Percentiles rank a stretch among this genome's conserved stretches.
These are phyloP conservation scores for Linaria vulgaris DNA, from an alignment of 257 asterid genomes.

Conservation along the genomic window DNA sequence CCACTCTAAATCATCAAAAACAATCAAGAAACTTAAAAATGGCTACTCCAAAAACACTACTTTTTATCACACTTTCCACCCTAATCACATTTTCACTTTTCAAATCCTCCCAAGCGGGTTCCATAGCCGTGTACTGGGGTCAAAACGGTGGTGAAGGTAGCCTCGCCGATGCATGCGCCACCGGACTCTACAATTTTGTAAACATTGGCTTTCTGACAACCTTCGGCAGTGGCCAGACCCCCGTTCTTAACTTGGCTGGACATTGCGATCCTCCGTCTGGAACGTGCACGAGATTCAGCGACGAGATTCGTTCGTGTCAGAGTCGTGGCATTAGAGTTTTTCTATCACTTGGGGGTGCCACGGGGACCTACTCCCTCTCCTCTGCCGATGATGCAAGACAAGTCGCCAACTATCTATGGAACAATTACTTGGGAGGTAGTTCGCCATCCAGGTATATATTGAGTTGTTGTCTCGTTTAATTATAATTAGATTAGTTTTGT, in stretches of 20 bases:
- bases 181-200: constrained; percentile 43
- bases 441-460: constrained; percentile 16
- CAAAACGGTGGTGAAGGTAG: constrained; percentile 52
- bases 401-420: constrained; percentile 52
- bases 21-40: no score
- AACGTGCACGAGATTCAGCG: constrained; percentile 28
- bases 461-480: no score
- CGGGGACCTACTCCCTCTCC: constrained; percentile 41
- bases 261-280: constrained; percentile 41
- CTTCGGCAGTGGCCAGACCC: constrained; percentile 53
- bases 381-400: constrained; percentile 42
- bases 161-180: constrained; percentile 46
- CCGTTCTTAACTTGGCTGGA: constrained; percentile 59
- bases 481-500: no score
- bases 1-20: no score
- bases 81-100: no score
- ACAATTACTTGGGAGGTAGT: constrained; percentile 49
- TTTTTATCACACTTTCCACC: no score
- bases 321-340: constrained; percentile 31
- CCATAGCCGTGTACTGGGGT: constrained; percentile 67
- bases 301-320: constrained; percentile 39
- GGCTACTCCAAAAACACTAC: no score
- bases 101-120: constrained; percentile 16
- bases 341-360: constrained; percentile 44
- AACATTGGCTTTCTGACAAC: constrained; percentile 45